Conservation (phyloP, 306 rosid species). For the Clitoria ternatea region DNA sequence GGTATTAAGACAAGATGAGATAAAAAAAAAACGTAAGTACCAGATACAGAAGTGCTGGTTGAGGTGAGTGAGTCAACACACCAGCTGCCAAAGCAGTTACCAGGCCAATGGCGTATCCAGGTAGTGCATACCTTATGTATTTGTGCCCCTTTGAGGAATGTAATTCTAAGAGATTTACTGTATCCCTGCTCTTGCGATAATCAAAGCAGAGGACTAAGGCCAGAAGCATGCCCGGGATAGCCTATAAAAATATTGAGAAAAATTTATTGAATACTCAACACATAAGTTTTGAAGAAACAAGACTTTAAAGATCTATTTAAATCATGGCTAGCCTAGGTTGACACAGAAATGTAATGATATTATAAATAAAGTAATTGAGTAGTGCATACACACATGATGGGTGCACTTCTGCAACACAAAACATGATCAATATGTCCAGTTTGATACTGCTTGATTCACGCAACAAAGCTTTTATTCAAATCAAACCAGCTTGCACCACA, state of each 20-base stretch:
- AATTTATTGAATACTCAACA: background rate
- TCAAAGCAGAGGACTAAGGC: conserved; percentile 95
- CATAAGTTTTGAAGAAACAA: background rate
- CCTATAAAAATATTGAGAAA: conserved; percentile 42
- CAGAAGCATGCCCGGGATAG: conserved; percentile 94
- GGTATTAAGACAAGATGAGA: background rate
- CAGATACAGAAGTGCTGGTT: conserved; percentile 96
- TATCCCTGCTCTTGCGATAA: conserved; percentile 70
- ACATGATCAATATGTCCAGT: background rate
- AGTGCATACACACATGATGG: background rate
- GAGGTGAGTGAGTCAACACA: conserved; percentile 86
- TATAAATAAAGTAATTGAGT: background rate
- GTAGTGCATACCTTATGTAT: conserved; percentile 95
- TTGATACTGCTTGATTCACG: background rate
- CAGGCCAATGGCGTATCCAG: conserved; percentile 93
- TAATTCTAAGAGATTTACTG: conserved; percentile 63
- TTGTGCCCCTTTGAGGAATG: conserved; percentile 89
- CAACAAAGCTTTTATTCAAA: background rate
- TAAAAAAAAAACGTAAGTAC: conserved; percentile 37
- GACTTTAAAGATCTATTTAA: background rate
- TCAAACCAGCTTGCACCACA: conserved; percentile 4
- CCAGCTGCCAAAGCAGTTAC: conserved; percentile 91
- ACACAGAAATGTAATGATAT: background rate
- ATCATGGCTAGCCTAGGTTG: background rate
- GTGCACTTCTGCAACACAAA: background rate